Base-by-base conservation (phyloP, 805 yeast species). In the Zygotorulaspora danielsina region DNA sequence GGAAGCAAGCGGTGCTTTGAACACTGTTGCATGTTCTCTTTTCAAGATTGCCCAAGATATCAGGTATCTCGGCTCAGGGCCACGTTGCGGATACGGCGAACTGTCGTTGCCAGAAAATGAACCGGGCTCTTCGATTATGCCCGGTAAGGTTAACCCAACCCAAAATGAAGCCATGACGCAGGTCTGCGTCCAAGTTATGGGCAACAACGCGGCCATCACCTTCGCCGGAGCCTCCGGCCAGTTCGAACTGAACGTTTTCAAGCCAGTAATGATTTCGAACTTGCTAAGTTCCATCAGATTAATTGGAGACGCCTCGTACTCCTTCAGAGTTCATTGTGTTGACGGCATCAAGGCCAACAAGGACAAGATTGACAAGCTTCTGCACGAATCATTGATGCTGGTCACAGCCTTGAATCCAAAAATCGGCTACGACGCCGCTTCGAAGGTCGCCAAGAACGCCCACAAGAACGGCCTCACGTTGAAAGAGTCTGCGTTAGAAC, bases 41-140 rank as follows among this genome's bases (percentile, higher is more conserved):
- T 93, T 72, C 81, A 93, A 93, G 76, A 93, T 93, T 56, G 97
- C 97, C 57, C 87, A 93, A 68, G 98, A 93, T 66, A 93, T 93
- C 66, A 79, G 98, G 71, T 93, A 93, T 77, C 79, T 93, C 55
- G 98, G 97, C 50, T 86, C 96, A 33, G 98, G 98, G 59, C 98
- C 98, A 63, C 84, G 98, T 73, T 93, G 98, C 71, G 98, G 98
- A 49, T 93, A 93, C 70, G 97, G 97, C 41, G 98, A 93, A 71
- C 78, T 93, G 54, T 63, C 87, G 19, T 73, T 93, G 55, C 98
- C 98, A 49, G 97, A 90, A 73, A 93, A 93, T 69, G 98, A 93
- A 73, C 98, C 98, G 42, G 98, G 98, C 61, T 87, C 97, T 44
- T 88, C 97, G 19, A 93, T 93, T 68, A 93, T 93, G 98, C 98